Base-by-base conservation (phyloP, 345 rosid species). In the Camelina hispida region DNA sequence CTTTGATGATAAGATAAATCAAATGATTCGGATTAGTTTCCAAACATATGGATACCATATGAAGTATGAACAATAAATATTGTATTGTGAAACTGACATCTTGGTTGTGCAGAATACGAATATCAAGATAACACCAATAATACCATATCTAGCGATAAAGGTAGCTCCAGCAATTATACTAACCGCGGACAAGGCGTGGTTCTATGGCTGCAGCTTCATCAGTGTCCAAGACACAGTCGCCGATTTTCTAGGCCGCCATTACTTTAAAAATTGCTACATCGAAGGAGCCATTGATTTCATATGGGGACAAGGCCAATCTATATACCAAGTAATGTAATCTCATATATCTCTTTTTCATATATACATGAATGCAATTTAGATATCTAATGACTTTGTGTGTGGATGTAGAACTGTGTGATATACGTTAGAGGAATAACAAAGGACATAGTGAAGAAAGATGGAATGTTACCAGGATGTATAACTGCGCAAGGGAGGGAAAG, bases 251-350 rank as follows among this genome's bases (percentile, higher is more conserved):
- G 47, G 86, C 3, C 87, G 84, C 9, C 86, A 85, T 42, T 87
- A 66, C 18, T 87, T 76, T 46, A 2, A 65, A 10, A 62, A 46
- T 5, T 87, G 89, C 42, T 72, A 79, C 71, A 79, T 87, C 34
- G 72, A 69, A 72, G 91, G 89, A 44, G 78, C 82, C 15, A 34
- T 81, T 0, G 88, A 87, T 73, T 87, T 85, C 81, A 85, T 87
- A 3, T 87, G 81, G 86, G 88, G 87, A 7, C 0, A 4, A 2
- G 86, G 79, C 55, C 86, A 81, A 46, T 85, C 87, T 12, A 60
- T 69, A 5, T 87, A 77, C 66, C 50, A 82, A 82, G 91, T 87
- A 74, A 47, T 56, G 14, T 43, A 4, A 14, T 43, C 42, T 48
- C 42, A 17, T 9, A 34, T 34, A 0, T 35, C 9, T n/a, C 40